Percentiles rank a stretch among this genome's conserved stretches.
phyloP scores from a whole-genome alignment of 2,329 filamentous ascomycete genomes.

The Cordyceps fumosorosea region DNA sequence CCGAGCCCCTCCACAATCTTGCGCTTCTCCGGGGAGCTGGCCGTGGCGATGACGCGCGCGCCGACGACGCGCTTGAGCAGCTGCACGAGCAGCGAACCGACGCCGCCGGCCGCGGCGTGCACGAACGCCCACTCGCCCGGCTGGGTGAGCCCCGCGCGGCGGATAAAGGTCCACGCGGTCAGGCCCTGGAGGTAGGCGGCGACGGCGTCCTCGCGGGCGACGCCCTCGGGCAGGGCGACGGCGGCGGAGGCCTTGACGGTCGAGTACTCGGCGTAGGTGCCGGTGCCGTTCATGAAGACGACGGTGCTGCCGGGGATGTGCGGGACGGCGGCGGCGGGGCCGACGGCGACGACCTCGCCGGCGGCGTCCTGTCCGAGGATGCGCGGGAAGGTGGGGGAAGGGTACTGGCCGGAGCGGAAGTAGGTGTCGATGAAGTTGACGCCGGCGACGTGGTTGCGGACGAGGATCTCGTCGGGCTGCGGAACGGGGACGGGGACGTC shows the following conservation, averaged over 20 bases:
- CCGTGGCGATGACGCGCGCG: constrained; percentile 73
- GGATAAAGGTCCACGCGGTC: constrained; percentile 72
- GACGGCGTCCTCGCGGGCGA: constrained; percentile 57
- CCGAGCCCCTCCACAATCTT: constrained; percentile 63
- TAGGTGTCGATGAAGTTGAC: constrained; percentile 91
- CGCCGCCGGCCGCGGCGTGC: constrained; percentile 80
- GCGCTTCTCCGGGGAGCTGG: constrained; percentile 65
- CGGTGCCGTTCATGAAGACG: constrained; percentile 51
- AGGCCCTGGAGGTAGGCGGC: constrained; percentile 73
- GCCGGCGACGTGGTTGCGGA: constrained; percentile 74
- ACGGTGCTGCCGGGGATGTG: constrained; percentile 64
- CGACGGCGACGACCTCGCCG: constrained; percentile 60
- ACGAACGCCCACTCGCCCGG: constrained; percentile 76
- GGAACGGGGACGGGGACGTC: constrained; percentile 61
- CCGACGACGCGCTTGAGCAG: constrained; percentile 65
- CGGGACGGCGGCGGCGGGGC: constrained; percentile 41
- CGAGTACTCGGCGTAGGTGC: constrained; percentile 52
- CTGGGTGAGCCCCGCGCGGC: constrained; percentile 69
- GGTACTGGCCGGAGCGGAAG: constrained; percentile 80
- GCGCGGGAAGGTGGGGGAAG: constrained; percentile 58
- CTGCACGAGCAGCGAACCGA: constrained; percentile 69
- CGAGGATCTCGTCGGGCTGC: constrained; percentile 61
- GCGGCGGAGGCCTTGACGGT: constrained; percentile 46
- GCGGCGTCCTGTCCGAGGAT: constrained; percentile 74
- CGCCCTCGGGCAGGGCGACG: constrained; percentile 55